These are phyloP conservation scores for Penicillium fuscoglaucum DNA, from an alignment of 2,329 filamentous ascomycete genomes.

Conservation along the genomic window DNA sequence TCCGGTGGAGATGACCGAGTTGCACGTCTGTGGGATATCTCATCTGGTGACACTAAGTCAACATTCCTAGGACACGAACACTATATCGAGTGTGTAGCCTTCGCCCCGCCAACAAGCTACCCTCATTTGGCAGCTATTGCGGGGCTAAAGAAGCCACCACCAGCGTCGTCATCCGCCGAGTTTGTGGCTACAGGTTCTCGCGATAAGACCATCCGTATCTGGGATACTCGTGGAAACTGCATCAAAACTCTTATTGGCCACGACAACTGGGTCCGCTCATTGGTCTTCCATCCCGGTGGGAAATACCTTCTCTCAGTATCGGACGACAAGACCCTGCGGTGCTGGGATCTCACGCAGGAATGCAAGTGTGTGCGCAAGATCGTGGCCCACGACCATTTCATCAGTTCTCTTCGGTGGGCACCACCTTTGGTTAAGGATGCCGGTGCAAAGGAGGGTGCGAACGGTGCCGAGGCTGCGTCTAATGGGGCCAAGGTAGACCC, in stretches of 20 bases:
- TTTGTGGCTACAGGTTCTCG: constrained; percentile 86
- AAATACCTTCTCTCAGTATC: constrained; percentile 83
- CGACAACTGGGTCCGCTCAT: constrained; percentile 87
- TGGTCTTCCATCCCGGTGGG: constrained; percentile 88
- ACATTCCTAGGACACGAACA: constrained; percentile 86
- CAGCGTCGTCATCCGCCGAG: constrained; percentile 72
- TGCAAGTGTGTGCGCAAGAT: constrained; percentile 85
- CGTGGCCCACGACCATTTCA: constrained; percentile 75
- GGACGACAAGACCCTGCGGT: constrained; percentile 89
- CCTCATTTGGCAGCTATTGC: constrained; percentile 73
- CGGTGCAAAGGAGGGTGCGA: constrained; percentile 16
- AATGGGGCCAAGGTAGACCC: constrained; percentile 32
- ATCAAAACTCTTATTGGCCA: constrained; percentile 84
- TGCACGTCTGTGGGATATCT: constrained; percentile 80
- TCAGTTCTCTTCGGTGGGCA: constrained; percentile 85
- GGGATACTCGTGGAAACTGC: constrained; percentile 80
- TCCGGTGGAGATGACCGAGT: constrained; percentile 83
- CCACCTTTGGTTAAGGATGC: constrained; percentile 41
- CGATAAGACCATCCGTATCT: constrained; percentile 88
- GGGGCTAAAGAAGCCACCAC: constrained; percentile 78
- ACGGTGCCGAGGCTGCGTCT: constrained; percentile 16
- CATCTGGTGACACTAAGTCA: constrained; percentile 71
- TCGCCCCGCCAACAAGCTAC: constrained; percentile 79
- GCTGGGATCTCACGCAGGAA: constrained; percentile 91
- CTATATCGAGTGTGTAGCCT: constrained; percentile 78